Percentiles rank a stretch among this genome's conserved stretches.
Evolutionary conservation across 768 basidiomycete genomes (phyloP).

Genomic region (Auriculariales sp.): DNA sequence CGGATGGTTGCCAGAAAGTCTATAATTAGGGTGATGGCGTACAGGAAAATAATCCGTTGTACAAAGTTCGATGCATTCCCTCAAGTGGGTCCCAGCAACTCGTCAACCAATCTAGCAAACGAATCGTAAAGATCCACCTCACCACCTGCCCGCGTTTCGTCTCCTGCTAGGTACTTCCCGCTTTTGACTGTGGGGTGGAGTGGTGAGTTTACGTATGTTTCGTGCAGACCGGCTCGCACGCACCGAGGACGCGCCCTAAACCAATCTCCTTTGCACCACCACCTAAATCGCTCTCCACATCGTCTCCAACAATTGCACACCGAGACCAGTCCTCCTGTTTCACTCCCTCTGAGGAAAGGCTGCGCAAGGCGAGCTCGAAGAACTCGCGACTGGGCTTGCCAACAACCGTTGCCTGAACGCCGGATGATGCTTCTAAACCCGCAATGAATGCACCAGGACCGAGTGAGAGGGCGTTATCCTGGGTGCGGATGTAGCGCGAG

Average conservation of each 20-base stretch:
- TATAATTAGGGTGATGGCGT: no score
- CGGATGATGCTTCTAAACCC: constrained; percentile 42
- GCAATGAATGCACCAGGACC: constrained; percentile 60
- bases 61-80: no score
- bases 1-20: no score
- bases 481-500: constrained; percentile 33
- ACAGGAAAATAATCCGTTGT: no score
- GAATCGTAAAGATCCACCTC: constrained; percentile 35
- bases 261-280: constrained; percentile 45
- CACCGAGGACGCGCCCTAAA: constrained; percentile 49
- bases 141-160: constrained; percentile 28
- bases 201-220: constrained; percentile 1
- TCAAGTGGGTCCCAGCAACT: constrained; percentile 16
- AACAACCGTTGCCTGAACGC: constrained; percentile 33
- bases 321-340: constrained; percentile 9
- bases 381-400: constrained; percentile 51
- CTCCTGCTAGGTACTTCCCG: constrained; percentile 52
- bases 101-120: constrained; percentile 42
- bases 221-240: constrained; percentile 11
- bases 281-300: constrained; percentile 48
- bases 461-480: constrained; percentile 37
- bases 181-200: constrained; percentile 32
- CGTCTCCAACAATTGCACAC: constrained; percentile 52
- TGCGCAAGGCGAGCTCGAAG: constrained; percentile 40
- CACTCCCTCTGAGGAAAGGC: constrained; percentile 18